Evolutionary conservation across 345 rosid genomes (phyloP).

Genomic region (Psidium guajava): DNA sequence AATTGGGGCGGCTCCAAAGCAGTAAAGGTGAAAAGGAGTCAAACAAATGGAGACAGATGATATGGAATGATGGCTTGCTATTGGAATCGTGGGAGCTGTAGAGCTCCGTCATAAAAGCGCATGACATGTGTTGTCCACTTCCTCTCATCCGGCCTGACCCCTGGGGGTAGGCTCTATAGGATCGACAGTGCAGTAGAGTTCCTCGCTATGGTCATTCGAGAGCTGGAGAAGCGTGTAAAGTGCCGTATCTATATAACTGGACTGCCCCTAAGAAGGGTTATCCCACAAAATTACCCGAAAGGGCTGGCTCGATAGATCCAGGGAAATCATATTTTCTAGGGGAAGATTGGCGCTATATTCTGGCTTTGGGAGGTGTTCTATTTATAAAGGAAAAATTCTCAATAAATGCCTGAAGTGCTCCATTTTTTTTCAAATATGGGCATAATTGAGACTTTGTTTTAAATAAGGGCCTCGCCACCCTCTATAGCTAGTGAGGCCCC

Average conservation of each 20-base stretch:
- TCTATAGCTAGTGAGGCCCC: too few species aligned
- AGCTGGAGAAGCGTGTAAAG: neutral
- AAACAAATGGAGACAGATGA: neutral
- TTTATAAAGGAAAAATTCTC: too few species aligned
- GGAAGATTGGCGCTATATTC: neutral
- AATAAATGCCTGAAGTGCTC: too few species aligned
- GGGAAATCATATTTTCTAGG: neutral
- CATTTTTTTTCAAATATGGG: too few species aligned
- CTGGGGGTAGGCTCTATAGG: fast-evolving
- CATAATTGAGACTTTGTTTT: too few species aligned
- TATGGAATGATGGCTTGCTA: neutral
- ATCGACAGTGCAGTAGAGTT: neutral
- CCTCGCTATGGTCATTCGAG: neutral
- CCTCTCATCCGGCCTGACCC: neutral
- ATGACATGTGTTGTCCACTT: neutral
- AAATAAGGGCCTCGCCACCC: too few species aligned
- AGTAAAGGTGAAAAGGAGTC: neutral
- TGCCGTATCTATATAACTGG: neutral
- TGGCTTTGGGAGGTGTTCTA: neutral
- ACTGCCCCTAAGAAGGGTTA: neutral
- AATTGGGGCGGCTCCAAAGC: neutral
- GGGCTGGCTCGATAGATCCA: too few species aligned
- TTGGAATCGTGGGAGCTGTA: neutral
- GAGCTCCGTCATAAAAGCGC: neutral
- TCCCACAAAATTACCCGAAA: neutral